phyloP scores from a whole-genome alignment of 2,329 filamentous ascomycete genomes.

The Colletotrichum lentis region DNA sequence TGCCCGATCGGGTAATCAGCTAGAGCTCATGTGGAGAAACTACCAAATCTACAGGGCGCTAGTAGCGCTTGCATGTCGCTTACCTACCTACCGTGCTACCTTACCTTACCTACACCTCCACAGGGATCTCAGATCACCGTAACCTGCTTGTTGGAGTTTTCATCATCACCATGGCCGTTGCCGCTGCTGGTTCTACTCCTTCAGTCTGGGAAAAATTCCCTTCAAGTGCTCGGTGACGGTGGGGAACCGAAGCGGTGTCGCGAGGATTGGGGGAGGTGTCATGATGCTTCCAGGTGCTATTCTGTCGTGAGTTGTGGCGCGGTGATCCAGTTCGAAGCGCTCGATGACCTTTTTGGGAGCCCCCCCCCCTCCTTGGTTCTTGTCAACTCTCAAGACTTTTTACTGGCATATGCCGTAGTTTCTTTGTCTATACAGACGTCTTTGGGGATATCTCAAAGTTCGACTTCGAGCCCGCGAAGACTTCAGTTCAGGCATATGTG shows the following conservation, averaged over 20 bases:
- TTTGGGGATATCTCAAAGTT: neutral
- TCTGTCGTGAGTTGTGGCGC: neutral
- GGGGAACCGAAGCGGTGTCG: slow-evolving; percentile 5
- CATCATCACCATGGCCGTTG: neutral
- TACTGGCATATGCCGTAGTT: neutral
- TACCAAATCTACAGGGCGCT: slow-evolving; percentile 1
- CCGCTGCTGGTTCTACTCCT: neutral
- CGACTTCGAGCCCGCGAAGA: no score
- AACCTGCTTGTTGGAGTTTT: slow-evolving; percentile 9
- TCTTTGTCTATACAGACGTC: no score
- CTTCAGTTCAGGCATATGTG: neutral
- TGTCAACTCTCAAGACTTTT: neutral
- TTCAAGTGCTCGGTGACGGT: neutral
- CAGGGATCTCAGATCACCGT: no score
- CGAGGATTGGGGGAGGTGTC: neutral
- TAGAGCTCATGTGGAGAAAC: slow-evolving; percentile 24
- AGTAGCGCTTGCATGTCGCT: neutral
- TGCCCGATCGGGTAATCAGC: slow-evolving; percentile 27
- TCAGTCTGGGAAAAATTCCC: slow-evolving; percentile 1
- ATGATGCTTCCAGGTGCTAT: slow-evolving; percentile 19
- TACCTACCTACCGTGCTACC: no score
- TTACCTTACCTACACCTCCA: no score
- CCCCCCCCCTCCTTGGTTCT: neutral
- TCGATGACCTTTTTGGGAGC: neutral
- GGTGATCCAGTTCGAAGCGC: neutral